Base-by-base conservation (phyloP, 1,284 basidiomycete species). In the Cerrena zonata region DNA sequence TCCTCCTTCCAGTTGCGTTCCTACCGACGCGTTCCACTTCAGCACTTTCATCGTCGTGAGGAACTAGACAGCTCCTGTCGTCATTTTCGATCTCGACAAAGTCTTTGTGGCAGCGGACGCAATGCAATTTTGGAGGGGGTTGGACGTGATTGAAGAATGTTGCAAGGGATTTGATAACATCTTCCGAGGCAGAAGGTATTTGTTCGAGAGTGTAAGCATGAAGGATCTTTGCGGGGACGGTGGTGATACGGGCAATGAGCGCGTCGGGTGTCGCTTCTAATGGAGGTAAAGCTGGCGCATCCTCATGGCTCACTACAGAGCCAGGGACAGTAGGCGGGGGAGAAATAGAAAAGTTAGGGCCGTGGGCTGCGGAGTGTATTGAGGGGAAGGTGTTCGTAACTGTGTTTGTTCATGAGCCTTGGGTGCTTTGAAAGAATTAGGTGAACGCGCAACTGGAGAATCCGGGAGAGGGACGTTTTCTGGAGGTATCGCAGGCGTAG, bases 61-160 rank as follows among this genome's bases (percentile, higher is more conserved):
- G 68, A 2, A 89, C 74, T 10, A 77, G 68, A 60, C 69, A 71
- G 47, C 63, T 63, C 18, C 67, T 58, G 39, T 69, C 67, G 44
- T 58, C 61, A 54, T 71, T 71, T 56, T 71, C 69, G 46, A 71
- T 59, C 21, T 71, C 69, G 30, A 62, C 61, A 38, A 58, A 71
- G 51, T 70, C 72, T 48, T 78, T 76, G 64, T 89, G 86, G 63
- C 87, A 89, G 2, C 87, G 76, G 21, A 82, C 74, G 53, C 86
- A 89, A 58, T 89, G 86, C 15, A 86, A 68, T 42, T 69, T 67
- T 2, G 83, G 84, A 0, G 87, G 86, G 0, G 82, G 83, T 0
- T 71, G 66, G 40, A 89, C 76, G 1, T 71, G 64, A 3, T 74
- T 64, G 59, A 85, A 86, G 66, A 87, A 86, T 0, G 66, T 50